Base-by-base conservation (phyloP, 192 early-diverging fungal species). In the Coemansia nantahalensis region DNA sequence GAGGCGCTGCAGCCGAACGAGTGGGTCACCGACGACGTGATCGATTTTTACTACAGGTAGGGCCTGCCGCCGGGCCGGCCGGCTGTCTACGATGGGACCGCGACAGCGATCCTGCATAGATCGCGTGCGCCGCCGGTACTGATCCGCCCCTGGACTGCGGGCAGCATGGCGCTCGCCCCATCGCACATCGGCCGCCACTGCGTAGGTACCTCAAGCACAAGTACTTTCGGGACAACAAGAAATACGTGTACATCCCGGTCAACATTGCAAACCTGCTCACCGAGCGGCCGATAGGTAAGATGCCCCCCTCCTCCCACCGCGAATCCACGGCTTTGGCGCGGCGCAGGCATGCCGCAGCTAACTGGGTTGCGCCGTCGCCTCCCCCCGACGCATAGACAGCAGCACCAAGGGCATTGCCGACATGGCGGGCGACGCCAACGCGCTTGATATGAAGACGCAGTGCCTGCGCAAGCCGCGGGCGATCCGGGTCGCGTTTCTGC, bases 21-120 rank as follows among this genome's bases (percentile, higher is more conserved):
- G 34, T 74, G 70, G 70, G 55, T 74, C 15, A 74, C 70, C 6
- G 70, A 74, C 55, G 70, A 74, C 19, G 63, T 55, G 21, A 74
- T 74, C 18, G 70, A 74, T 47, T 74, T 66, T 55, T 74, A 74
- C 59, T 74, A 66, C 45, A 46, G 59, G 59, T 58, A 58, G 40
- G 55, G 14, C 12, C 22, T n/a, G n/a, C n/a, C n/a, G n/a, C n/a
- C n/a, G n/a, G n/a, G n/a, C n/a, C n/a, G n/a, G n/a, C n/a, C n/a
- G n/a, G n/a, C n/a, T n/a, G n/a, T n/a, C n/a, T n/a, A n/a, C n/a
- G n/a, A n/a, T n/a, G n/a, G n/a, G n/a, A n/a, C n/a, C n/a, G n/a
- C n/a, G n/a, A n/a, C n/a, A n/a, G n/a, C n/a, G n/a, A n/a, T n/a
- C n/a, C n/a, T n/a, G n/a, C n/a, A n/a, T n/a, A n/a, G n/a, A n/a